A percentile compares a stretch with the other conserved stretches of the same genome.
Evolutionary conservation across 2,329 filamentous ascomycete species (phyloP).

Genomic region (Arthrocladium fulminans): DNA sequence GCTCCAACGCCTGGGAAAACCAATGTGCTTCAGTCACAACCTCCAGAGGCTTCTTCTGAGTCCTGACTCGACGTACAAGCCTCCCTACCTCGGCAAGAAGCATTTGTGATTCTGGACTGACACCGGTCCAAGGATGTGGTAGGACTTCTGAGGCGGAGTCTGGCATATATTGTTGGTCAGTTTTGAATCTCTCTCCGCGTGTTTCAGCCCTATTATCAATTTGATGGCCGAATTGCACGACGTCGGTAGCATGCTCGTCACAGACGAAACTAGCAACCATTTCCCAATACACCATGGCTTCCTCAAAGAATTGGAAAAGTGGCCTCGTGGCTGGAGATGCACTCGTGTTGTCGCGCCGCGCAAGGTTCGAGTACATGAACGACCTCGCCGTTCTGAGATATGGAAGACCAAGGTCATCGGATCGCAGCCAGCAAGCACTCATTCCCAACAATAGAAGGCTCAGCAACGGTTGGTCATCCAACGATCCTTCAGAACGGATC

Average conservation of each 20-base stretch:
- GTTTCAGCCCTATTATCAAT: too few relatives aligned
- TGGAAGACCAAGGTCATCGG: conserved; percentile 46
- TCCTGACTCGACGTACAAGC: conserved; percentile 28
- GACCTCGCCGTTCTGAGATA: conserved; percentile 42
- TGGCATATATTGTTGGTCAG: conserved; percentile 28
- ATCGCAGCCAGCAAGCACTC: conserved; percentile 53
- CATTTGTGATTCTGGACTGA: conserved; percentile 36
- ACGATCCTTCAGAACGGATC: conserved; percentile 30
- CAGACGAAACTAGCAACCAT: conserved; percentile 49
- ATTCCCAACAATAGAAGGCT: conserved; percentile 51
- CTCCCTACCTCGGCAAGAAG: conserved; percentile 40
- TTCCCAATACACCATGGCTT: conserved; percentile 51
- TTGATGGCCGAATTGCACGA: background rate
- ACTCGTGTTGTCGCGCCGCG: conserved; percentile 18
- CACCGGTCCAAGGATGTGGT: conserved; percentile 45
- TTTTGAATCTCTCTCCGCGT: conserved; percentile 20
- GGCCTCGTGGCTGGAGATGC: conserved; percentile 24
- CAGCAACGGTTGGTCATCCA: conserved; percentile 44
- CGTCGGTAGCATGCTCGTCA: conserved; percentile 20
- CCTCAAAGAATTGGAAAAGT: conserved; percentile 47
- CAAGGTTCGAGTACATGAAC: conserved; percentile 24
- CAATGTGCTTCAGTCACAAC: conserved; percentile 29
- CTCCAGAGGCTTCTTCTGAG: conserved; percentile 26
- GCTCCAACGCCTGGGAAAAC: conserved; percentile 29
- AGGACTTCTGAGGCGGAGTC: conserved; percentile 27